phyloP scores from a whole-genome alignment of 140 eudicot genomes.

The Anethum foeniculum region DNA sequence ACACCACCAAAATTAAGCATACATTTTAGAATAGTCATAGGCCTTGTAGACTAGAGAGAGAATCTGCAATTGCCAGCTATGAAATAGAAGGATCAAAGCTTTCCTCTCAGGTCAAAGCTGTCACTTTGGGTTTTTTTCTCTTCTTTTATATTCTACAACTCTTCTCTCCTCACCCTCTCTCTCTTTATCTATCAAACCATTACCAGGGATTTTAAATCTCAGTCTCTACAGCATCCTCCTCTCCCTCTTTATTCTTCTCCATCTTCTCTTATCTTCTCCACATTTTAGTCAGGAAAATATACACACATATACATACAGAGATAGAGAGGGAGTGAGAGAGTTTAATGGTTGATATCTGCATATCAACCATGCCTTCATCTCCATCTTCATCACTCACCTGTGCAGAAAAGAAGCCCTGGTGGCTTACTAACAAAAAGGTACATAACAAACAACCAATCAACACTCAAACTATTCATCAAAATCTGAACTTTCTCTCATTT shows the following conservation, averaged over 20 bases:
- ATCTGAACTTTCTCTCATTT: neutral
- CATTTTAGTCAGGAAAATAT: neutral
- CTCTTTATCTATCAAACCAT: constrained; percentile 12
- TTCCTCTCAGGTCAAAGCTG: constrained; percentile 63
- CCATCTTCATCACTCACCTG: constrained; percentile 33
- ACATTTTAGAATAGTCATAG: neutral
- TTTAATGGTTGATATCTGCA: constrained; percentile 42
- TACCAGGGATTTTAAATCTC: constrained; percentile 18
- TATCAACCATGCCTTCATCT: constrained; percentile 37
- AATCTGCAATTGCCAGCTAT: constrained; percentile 72
- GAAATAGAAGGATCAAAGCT: constrained; percentile 58
- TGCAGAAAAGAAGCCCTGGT: constrained; percentile 47
- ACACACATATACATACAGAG: neutral
- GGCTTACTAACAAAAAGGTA: constrained; percentile 81
- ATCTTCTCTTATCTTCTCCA: constrained; percentile 8
- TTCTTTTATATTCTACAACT: neutral
- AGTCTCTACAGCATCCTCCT: constrained; percentile 1
- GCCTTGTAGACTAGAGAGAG: constrained; percentile 28
- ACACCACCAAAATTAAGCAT: neutral
- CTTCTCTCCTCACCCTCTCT: constrained; percentile 13
- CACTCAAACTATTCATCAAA: neutral
- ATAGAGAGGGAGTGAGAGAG: constrained; percentile 4
- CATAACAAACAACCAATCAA: neutral
- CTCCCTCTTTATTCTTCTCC: constrained; percentile 6
- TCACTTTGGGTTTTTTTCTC: constrained; percentile 23